Conservation (phyloP, 805 yeast genomes). For the Cyberlindnera saturnus region DNA sequence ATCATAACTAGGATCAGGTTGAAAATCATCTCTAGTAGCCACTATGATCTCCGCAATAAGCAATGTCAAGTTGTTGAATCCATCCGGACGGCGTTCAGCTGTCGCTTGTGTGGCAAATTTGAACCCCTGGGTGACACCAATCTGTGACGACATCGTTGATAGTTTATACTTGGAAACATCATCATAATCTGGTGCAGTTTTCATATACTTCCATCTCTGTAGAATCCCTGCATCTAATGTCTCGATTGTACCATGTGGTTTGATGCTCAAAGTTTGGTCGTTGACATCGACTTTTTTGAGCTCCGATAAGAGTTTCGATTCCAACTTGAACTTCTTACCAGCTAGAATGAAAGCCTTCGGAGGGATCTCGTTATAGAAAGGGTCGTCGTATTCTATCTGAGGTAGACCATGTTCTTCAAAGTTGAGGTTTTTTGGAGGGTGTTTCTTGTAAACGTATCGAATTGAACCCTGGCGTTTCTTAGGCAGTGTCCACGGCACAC, state of each 20-base stretch:
- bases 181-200: constrained; percentile 41
- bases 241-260: not conserved
- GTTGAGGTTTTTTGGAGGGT: constrained; percentile 25
- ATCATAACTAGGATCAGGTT: constrained; percentile 66
- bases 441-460: constrained; percentile 6
- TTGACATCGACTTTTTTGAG: constrained; percentile 25
- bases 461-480: not conserved
- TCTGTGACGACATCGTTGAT: constrained; percentile 37
- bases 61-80: constrained; percentile 45
- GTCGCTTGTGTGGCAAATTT: constrained; percentile 32
- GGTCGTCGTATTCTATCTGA: constrained; percentile 51
- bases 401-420: constrained; percentile 44
- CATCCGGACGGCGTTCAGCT: constrained; percentile 31
- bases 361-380: constrained; percentile 48
- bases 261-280: constrained; percentile 11
- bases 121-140: constrained; percentile 38
- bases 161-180: constrained; percentile 24
- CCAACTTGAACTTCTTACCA: constrained; percentile 51
- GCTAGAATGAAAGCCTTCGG: constrained; percentile 60
- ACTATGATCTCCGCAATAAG: constrained; percentile 66
- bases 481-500: not conserved
- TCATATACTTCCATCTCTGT: constrained; percentile 40
- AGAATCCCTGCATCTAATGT: not conserved
- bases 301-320: constrained; percentile 31
- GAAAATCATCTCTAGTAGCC: constrained; percentile 38